Evolutionary conservation across 352 stramenopile species (phyloP).

Genomic region (Globisporangium canariense): DNA sequence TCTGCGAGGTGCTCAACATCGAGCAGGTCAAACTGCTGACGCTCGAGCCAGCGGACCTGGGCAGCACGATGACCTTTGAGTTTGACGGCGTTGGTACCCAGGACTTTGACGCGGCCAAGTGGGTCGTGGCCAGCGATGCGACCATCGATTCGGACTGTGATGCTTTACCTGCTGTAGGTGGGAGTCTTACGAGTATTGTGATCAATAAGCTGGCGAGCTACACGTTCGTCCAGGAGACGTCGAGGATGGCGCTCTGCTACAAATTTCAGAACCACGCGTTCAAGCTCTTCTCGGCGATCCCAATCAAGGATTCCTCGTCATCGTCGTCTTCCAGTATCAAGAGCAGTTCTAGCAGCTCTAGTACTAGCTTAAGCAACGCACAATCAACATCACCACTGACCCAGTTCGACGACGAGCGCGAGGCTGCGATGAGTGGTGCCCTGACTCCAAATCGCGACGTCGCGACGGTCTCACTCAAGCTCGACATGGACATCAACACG

Average conservation of each 20-base stretch:
- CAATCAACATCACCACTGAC: slow-evolving; percentile 8
- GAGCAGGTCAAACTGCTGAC: slow-evolving; percentile 35
- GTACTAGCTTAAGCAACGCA: neutral
- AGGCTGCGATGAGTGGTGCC: slow-evolving; percentile 24
- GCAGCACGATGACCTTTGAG: slow-evolving; percentile 50
- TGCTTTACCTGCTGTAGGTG: slow-evolving; percentile 31
- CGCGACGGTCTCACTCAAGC: slow-evolving; percentile 42
- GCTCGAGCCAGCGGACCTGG: slow-evolving; percentile 25
- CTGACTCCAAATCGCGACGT: slow-evolving; percentile 45
- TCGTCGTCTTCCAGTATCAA: slow-evolving; percentile 1
- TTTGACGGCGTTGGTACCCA: slow-evolving; percentile 53
- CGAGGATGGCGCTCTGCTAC: slow-evolving; percentile 54
- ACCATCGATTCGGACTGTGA: slow-evolving; percentile 38
- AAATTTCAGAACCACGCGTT: slow-evolving; percentile 47
- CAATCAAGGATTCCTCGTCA: slow-evolving; percentile 32
- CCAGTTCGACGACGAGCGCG: slow-evolving; percentile 30
- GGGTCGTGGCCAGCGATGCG: slow-evolving; percentile 29
- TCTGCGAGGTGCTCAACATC: slow-evolving; percentile 58
- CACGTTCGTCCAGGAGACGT: slow-evolving; percentile 37
- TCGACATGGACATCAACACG: slow-evolving; percentile 60
- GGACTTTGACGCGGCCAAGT: slow-evolving; percentile 65
- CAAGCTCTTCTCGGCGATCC: slow-evolving; percentile 47
- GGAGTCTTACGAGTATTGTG: slow-evolving; percentile 30
- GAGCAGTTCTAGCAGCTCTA: slow-evolving; percentile 1
- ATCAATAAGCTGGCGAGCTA: slow-evolving; percentile 39